Evolutionary conservation across 2,329 filamentous ascomycete species (phyloP), one percentile per base, ranked within the genome.

Genomic region (Zymoseptoria brevis): DNA sequence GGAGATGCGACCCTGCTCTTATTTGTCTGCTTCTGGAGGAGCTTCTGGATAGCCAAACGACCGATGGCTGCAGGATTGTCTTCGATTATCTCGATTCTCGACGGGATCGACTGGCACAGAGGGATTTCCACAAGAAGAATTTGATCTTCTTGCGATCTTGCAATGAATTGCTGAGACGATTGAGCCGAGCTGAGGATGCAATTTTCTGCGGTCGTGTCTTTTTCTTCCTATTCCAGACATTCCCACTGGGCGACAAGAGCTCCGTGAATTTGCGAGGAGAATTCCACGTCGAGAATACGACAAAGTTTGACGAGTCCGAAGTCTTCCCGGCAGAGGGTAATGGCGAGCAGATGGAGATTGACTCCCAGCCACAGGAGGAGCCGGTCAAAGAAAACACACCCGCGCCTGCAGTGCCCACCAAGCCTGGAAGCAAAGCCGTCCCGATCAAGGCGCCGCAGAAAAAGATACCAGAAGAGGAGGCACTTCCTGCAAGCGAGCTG

Each of bases 211-310:
- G 94, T 16, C 84, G 94, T 48, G 94, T 99, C 24, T 97, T 97
- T 74, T 96, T 99, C 64, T 99, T 96, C 74, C 84, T 99, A 71
- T 99, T 97, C 74, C 94, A 99, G 73, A 96, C 91, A 73, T 97
- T 99, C 69, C 94, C 94, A 1, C 80, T 99, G 0, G 93, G 93
- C 30, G 95, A 99, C 75, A 94, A 93, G 72, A 97, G 94, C 72
- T 96, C 94, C 0, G 94, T 99, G 54, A 99, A 99, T 70, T 80
- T 97, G 48, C 85, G 94, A 55, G 94, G 94, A 66, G 93, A 97
- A 76, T 99, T 94, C 67, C 94, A 99, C 70, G 85, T 89, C 24
- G 94, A 97, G 69, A 99, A 99, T 78, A 84, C 92, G 57, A 99
- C 95, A 1, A 85, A 83, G 0, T 99, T 86, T 69, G 90, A 96